Percentiles rank a stretch among this genome's conserved stretches.
phyloP scores from a whole-genome alignment of 1,139 yeast genomes.

The Candida pseudoviswanathii region DNA sequence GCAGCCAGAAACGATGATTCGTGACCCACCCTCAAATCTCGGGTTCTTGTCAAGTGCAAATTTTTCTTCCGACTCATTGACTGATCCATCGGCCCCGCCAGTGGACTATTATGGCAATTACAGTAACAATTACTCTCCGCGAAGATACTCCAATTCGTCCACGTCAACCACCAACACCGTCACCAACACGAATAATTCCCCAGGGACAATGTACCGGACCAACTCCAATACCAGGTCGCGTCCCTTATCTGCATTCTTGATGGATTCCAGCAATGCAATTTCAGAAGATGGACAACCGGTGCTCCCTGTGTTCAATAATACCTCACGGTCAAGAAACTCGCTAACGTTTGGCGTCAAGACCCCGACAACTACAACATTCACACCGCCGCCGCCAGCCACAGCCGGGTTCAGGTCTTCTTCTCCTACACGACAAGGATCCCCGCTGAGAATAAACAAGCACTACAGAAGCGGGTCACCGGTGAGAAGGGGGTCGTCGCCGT shows the following conservation, averaged over 20 bases:
- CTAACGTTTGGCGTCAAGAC: constrained; percentile 17
- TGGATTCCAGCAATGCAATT: constrained; percentile 32
- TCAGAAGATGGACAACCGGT: constrained; percentile 32
- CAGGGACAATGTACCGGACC: constrained; percentile 21
- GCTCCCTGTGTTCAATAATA: constrained; percentile 22
- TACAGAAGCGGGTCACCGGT: constrained; percentile 37
- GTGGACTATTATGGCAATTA: constrained; percentile 4
- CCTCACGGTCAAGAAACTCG: constrained; percentile 26
- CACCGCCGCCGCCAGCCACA: constrained; percentile 1
- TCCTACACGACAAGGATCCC: constrained; percentile 37
- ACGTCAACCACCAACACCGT: constrained; percentile 6
- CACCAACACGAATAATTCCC: constrained; percentile 21
- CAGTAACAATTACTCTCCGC: constrained; percentile 10
- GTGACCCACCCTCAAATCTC: constrained; percentile 13
- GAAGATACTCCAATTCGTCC: constrained; percentile 28
- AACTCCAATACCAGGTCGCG: constrained; percentile 27
- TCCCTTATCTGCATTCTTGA: constrained; percentile 42
- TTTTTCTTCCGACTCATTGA: constrained; percentile 46
- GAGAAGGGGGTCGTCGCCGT: constrained; percentile 30
- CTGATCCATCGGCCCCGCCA: constrained; percentile 4
- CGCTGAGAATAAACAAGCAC: constrained; percentile 29
- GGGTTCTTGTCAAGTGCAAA: constrained; percentile 40
- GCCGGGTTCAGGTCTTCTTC: constrained; percentile 22
- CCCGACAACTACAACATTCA: constrained; percentile 16
- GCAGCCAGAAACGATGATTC: neutral